Percentiles rank a stretch among this genome's conserved stretches.
Evolutionary conservation across 2,329 filamentous ascomycete species (phyloP).

Genomic region (Plectosphaerella cucumerina): DNA sequence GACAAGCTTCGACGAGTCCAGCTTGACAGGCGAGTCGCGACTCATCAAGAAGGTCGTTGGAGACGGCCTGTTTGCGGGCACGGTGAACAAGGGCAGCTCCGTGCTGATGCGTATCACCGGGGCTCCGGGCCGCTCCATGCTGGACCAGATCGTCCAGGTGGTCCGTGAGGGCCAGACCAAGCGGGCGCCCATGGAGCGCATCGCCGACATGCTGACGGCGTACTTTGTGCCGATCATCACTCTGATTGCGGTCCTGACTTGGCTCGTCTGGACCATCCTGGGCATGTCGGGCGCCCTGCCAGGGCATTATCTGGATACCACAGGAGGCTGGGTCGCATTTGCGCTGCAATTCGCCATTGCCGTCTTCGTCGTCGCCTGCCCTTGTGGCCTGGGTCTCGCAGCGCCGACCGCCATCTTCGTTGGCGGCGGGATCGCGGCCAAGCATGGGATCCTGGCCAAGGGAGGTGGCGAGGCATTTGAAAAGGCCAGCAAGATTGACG

Average conservation of each 20-base stretch:
- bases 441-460: slow-evolving; percentile 76
- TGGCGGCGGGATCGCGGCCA: slow-evolving; percentile 73
- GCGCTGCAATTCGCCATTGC: slow-evolving; percentile 79
- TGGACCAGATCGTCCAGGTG: slow-evolving; percentile 74
- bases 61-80: slow-evolving; percentile 67
- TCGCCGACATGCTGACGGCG: slow-evolving; percentile 67
- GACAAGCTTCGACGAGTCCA: slow-evolving; percentile 81
- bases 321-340: slow-evolving; percentile 67
- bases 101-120: slow-evolving; percentile 61
- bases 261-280: slow-evolving; percentile 66
- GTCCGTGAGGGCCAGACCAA: slow-evolving; percentile 75
- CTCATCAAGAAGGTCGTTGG: slow-evolving; percentile 59
- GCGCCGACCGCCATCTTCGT: slow-evolving; percentile 84
- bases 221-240: slow-evolving; percentile 76
- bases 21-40: slow-evolving; percentile 75
- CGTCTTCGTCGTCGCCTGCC: slow-evolving; percentile 83
- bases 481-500: slow-evolving; percentile 73
- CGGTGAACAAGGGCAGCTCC: slow-evolving; percentile 65
- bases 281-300: slow-evolving; percentile 57
- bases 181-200: slow-evolving; percentile 69
- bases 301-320: slow-evolving; percentile 47
- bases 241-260: slow-evolving; percentile 64
- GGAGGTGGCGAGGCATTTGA: slow-evolving; percentile 84
- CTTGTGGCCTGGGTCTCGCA: slow-evolving; percentile 79
- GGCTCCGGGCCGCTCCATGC: slow-evolving; percentile 65